Conservation (phyloP, 2,329 filamentous ascomycete species). For the Xenosphaeropsis pyriputrescens region DNA sequence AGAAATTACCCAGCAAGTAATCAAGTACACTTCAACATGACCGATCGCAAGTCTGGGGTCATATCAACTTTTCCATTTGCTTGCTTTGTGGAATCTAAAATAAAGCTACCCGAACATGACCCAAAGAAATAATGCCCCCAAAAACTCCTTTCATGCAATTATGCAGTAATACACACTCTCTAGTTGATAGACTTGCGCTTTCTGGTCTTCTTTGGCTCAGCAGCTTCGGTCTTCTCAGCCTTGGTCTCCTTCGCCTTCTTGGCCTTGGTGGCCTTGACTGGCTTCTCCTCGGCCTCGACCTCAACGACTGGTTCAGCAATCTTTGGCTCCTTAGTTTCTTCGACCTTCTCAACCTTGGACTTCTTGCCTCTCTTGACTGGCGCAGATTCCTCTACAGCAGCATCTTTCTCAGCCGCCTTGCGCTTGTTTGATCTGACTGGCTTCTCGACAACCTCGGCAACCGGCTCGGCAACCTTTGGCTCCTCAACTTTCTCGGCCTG, state of each 20-base stretch:
- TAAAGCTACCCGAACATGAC: too few species aligned
- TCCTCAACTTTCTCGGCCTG: slow-evolving; percentile 1
- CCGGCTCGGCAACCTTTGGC: slow-evolving; percentile 4
- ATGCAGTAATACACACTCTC: background rate
- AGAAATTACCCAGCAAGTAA: too few species aligned
- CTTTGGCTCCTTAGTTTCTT: slow-evolving; percentile 4
- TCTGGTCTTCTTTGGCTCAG: too few species aligned
- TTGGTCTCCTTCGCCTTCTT: slow-evolving; percentile 26
- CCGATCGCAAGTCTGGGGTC: too few species aligned
- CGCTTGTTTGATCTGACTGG: background rate
- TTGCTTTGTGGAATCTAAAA: too few species aligned
- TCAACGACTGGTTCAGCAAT: background rate
- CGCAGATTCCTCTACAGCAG: background rate
- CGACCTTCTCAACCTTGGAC: slow-evolving; percentile 4
- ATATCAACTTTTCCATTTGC: too few species aligned
- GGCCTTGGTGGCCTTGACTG: slow-evolving; percentile 2
- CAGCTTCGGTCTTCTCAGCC: background rate
- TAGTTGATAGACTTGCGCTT: slow-evolving; percentile 1
- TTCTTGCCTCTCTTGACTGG: slow-evolving; percentile 5
- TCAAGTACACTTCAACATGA: too few species aligned
- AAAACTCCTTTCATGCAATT: too few species aligned
- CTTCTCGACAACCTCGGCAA: background rate
- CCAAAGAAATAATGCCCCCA: too few species aligned
- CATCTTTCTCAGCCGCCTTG: background rate
- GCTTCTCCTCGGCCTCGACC: slow-evolving; percentile 1